Percentiles rank a stretch among this genome's conserved stretches.
Conservation (phyloP, 23 red algal species). For the Gracilaria gracilis region DNA sequence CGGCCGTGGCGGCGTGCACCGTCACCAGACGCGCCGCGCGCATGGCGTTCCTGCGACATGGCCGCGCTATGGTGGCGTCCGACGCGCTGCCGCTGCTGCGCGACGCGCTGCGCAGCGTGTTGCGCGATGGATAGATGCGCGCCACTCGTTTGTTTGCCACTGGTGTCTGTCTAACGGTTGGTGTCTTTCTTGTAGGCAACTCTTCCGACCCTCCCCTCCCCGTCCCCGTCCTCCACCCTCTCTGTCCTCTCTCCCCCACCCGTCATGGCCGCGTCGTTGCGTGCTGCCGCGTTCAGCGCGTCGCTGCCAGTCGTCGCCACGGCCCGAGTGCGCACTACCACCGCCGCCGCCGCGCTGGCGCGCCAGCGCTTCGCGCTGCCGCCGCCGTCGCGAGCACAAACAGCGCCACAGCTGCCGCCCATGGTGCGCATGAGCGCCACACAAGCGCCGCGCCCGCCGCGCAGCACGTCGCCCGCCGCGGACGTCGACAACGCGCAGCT, state of each 20-base stretch:
- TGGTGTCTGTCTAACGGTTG: too few relatives aligned
- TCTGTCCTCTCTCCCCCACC: too few relatives aligned
- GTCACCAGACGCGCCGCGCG: not conserved
- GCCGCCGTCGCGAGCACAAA: not conserved
- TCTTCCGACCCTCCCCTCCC: too few relatives aligned
- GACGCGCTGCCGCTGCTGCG: not conserved
- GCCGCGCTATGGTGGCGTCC: not conserved
- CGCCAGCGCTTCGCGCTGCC: not conserved
- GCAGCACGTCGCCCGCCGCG: not conserved
- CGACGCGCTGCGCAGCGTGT: not conserved
- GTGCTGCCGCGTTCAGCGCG: not conserved
- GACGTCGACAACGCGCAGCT: conserved; percentile 19
- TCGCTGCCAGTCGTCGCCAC: not conserved
- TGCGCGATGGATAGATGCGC: too few relatives aligned
- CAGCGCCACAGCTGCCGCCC: not conserved
- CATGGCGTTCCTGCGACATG: not conserved
- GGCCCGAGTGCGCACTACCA: not conserved
- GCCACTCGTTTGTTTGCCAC: too few relatives aligned
- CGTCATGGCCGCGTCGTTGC: too few relatives aligned
- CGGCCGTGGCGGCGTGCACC: conserved; percentile 2
- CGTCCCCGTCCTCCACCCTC: too few relatives aligned
- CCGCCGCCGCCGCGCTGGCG: not conserved
- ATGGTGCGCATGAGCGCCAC: too few relatives aligned
- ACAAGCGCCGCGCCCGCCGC: not conserved
- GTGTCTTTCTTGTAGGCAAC: too few relatives aligned